phyloP scores from a whole-genome alignment of 345 rosid species.

The Acer negundo region DNA sequence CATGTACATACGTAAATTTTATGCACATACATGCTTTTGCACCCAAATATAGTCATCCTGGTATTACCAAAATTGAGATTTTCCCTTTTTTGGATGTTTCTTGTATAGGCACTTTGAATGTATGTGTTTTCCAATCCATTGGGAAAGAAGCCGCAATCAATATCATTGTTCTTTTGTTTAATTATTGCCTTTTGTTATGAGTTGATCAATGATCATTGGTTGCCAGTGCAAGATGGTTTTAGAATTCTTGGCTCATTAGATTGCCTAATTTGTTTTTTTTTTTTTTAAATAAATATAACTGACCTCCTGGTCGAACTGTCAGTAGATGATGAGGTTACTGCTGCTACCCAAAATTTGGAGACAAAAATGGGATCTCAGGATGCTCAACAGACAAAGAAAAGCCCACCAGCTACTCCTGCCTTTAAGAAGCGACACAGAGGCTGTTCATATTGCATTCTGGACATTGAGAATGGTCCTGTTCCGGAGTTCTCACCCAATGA shows the following conservation, averaged over 20 bases:
- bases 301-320: slow-evolving; percentile 10
- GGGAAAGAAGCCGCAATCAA: background rate
- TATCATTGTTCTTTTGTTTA: slow-evolving; percentile 6
- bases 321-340: slow-evolving; percentile 30
- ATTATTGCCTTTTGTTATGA: slow-evolving; percentile 1
- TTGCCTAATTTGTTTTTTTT: slow-evolving; percentile 10
- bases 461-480: slow-evolving; percentile 65
- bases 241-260: background rate
- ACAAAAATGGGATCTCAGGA: slow-evolving; percentile 41
- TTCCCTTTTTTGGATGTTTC: background rate
- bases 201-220: slow-evolving; percentile 5
- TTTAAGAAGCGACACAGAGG: slow-evolving; percentile 88
- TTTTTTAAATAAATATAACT: slow-evolving; percentile 11
- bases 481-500: slow-evolving; percentile 70
- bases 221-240: slow-evolving; percentile 4
- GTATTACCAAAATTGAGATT: background rate
- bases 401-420: slow-evolving; percentile 54
- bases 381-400: slow-evolving; percentile 44
- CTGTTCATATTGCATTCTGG: slow-evolving; percentile 89
- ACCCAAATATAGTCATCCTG: background rate
- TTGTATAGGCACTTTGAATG: background rate
- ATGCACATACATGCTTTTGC: background rate
- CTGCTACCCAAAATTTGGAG: slow-evolving; percentile 25
- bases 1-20: too few species aligned
- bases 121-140: background rate